Evolutionary conservation across 2,329 filamentous ascomycete genomes (phyloP).

Genomic region (Colletotrichum simmondsii): DNA sequence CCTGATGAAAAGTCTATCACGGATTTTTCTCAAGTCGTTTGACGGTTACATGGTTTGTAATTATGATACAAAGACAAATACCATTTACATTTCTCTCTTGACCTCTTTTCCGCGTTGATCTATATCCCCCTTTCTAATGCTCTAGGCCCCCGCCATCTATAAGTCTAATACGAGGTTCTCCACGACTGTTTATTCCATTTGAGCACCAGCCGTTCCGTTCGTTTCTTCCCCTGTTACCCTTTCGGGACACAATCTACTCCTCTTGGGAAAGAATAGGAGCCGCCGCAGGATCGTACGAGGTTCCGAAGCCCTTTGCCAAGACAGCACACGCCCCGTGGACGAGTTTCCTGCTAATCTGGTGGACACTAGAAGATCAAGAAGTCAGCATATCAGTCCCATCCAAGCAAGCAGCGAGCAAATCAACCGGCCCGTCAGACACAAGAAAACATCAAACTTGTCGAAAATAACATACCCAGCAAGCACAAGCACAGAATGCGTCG

Average conservation of each 20-base stretch:
- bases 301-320: constrained; percentile 15
- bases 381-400: not conserved
- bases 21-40: not conserved
- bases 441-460: not conserved
- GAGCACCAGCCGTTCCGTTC: not conserved
- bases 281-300: not conserved
- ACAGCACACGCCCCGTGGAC: constrained; percentile 16
- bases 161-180: too few relatives aligned
- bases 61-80: not conserved
- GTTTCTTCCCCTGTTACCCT: too few relatives aligned
- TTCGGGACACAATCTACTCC: not conserved
- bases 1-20: not conserved
- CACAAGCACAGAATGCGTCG: constrained; percentile 22
- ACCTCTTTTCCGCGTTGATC: too few relatives aligned
- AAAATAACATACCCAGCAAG: constrained; percentile 6
- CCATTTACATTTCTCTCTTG: not conserved
- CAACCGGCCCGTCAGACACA: not conserved
- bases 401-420: not conserved
- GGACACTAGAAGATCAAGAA: not conserved
- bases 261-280: not conserved
- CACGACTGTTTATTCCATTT: too few relatives aligned
- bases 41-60: not conserved
- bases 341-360: constrained; percentile 11
- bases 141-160: too few relatives aligned
- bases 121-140: too few relatives aligned